These are phyloP conservation scores for Annulohypoxylon truncatum DNA, from an alignment of 2,329 filamentous ascomycete species.

Conservation along the genomic window DNA sequence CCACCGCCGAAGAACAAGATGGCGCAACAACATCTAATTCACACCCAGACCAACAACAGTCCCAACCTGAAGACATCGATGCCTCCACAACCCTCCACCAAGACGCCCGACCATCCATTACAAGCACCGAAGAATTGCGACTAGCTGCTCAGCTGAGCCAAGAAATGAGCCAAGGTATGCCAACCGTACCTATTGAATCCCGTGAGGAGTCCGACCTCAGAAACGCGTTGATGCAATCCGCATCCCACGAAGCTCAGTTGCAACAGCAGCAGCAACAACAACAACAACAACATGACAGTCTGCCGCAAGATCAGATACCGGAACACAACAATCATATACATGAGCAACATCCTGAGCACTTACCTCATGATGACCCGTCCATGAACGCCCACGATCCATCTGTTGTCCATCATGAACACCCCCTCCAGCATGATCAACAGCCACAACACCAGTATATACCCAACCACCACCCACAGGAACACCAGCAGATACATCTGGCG, in stretches of 20 bases:
- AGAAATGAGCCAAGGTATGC: constrained; percentile 64
- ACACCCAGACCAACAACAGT: constrained; percentile 44
- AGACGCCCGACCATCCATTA: constrained; percentile 54
- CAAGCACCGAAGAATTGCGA: constrained; percentile 66
- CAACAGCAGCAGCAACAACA: constrained; percentile 34
- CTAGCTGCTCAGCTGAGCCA: constrained; percentile 69
- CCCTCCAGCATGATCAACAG: constrained; percentile 28
- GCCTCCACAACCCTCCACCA: constrained; percentile 56
- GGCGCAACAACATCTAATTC: constrained; percentile 56
- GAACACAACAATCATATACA: constrained; percentile 34
- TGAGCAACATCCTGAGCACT: constrained; percentile 25
- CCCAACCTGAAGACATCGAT: constrained; percentile 50
- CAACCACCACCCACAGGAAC: constrained; percentile 39
- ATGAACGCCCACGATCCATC: constrained; percentile 38
- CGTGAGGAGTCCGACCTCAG: constrained; percentile 58
- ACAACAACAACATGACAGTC: constrained; percentile 16
- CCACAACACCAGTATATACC: constrained; percentile 35
- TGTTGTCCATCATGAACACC: constrained; percentile 45
- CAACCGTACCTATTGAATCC: constrained; percentile 56
- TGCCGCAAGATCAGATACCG: constrained; percentile 14
- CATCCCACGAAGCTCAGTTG: constrained; percentile 36
- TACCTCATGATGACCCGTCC: constrained; percentile 29
- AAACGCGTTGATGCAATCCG: constrained; percentile 58
- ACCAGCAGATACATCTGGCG: constrained; percentile 44
- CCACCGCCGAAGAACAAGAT: constrained; percentile 58